A percentile compares a stretch with the other conserved stretches of the same genome.
Conservation (phyloP, 2,329 filamentous ascomycete genomes). For the Cladosporium cucumerinum region DNA sequence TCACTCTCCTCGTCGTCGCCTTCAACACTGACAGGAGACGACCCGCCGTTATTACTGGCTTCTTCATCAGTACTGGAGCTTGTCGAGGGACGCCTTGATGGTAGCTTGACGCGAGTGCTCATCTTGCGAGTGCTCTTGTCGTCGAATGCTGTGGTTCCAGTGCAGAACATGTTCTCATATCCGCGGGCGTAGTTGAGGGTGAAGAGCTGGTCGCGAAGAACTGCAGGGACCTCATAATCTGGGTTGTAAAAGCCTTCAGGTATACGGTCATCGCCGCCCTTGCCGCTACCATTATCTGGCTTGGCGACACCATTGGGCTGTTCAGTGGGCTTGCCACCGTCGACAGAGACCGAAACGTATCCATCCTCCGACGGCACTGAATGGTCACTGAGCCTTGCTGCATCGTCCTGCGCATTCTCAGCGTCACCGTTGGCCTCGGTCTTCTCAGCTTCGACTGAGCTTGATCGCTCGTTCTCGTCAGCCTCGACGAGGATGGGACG, state of each 20-base stretch:
- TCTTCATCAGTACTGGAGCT: conserved; percentile 28
- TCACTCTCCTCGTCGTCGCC: conserved; percentile 25
- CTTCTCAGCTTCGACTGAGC: conserved; percentile 5
- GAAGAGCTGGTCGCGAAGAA: conserved; percentile 67
- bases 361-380: conserved; percentile 88
- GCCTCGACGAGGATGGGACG: conserved; percentile 59
- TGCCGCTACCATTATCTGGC: conserved; percentile 31
- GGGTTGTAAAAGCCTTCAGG: conserved; percentile 28
- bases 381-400: conserved; percentile 64
- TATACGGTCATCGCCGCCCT: conserved; percentile 22
- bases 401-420: conserved; percentile 47
- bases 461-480: conserved; percentile 20
- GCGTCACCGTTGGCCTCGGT: conserved; percentile 34
- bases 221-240: conserved; percentile 52
- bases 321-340: conserved; percentile 43
- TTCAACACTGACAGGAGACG: conserved; percentile 25
- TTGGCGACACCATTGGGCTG: background rate
- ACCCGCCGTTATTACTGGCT: conserved; percentile 21
- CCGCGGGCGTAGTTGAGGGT: conserved; percentile 64
- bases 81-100: conserved; percentile 25
- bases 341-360: conserved; percentile 86
- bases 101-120: conserved; percentile 29
- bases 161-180: conserved; percentile 57
- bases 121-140: conserved; percentile 26
- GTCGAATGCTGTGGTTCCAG: conserved; percentile 41